Conservation (phyloP, 352 stramenopile species). For the Phytophthora cryptogea region DNA sequence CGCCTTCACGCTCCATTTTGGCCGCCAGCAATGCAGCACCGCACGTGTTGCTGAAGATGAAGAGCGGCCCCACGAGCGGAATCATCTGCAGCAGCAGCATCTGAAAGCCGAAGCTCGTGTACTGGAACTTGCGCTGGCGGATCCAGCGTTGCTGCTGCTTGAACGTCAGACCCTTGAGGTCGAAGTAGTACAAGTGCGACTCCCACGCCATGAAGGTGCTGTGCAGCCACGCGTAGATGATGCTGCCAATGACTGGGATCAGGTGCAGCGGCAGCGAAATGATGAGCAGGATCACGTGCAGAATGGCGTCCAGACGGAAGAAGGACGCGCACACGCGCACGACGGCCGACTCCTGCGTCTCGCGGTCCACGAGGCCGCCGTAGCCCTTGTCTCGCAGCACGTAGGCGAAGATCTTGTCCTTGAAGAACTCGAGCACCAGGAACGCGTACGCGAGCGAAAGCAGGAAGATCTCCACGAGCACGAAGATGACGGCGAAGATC, state of each 20-base stretch:
- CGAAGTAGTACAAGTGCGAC: conserved; percentile 64
- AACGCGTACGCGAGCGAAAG: conserved; percentile 54
- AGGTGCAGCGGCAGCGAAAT: conserved; percentile 61
- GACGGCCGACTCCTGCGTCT: conserved; percentile 40
- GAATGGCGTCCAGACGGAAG: conserved; percentile 50
- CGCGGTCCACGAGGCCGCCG: conserved; percentile 33
- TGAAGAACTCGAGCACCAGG: conserved; percentile 52
- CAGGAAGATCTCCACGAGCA: conserved; percentile 62
- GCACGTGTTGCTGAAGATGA: conserved; percentile 70
- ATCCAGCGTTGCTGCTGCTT: conserved; percentile 55
- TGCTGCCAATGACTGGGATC: conserved; percentile 54
- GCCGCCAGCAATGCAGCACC: conserved; percentile 56
- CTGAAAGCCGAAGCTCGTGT: conserved; percentile 61
- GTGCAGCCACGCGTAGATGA: conserved; percentile 67
- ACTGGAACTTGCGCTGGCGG: conserved; percentile 41
- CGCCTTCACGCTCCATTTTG: conserved; percentile 59
- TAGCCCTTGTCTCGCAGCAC: conserved; percentile 48
- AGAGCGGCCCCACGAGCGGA: conserved; percentile 51
- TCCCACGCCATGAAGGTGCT: conserved; percentile 59
- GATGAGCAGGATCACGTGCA: conserved; percentile 52
- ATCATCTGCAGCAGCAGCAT: conserved; percentile 64
- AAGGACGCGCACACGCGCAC: conserved; percentile 41
- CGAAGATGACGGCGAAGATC: conserved; percentile 53
- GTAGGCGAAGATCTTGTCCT: conserved; percentile 62
- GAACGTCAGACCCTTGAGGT: conserved; percentile 50